Evolutionary conservation across 306 rosid species (phyloP).

Genomic region (Quercus glauca): DNA sequence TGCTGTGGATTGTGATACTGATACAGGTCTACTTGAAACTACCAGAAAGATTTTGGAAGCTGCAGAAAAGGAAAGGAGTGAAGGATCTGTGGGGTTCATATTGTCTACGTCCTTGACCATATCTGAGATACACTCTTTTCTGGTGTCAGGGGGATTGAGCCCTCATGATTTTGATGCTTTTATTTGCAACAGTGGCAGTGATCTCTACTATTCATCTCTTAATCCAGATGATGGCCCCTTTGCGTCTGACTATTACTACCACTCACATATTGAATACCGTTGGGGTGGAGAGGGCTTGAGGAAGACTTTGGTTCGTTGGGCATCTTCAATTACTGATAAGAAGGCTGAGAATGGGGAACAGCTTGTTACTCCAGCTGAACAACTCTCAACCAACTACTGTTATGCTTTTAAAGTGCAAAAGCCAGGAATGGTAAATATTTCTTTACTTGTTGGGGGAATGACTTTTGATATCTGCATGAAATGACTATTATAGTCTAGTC

Average conservation of each 20-base stretch:
- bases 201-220: slow-evolving; percentile 87
- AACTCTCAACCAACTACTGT: slow-evolving; percentile 91
- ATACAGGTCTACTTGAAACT: slow-evolving; percentile 58
- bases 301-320: slow-evolving; percentile 93
- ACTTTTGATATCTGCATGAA: slow-evolving; percentile 3
- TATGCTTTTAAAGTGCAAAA: slow-evolving; percentile 75
- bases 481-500: slow-evolving; percentile 3
- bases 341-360: slow-evolving; percentile 47
- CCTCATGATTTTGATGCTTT: slow-evolving; percentile 93
- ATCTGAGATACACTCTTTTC: slow-evolving; percentile 80
- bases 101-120: slow-evolving; percentile 84
- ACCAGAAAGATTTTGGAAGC: slow-evolving; percentile 70
- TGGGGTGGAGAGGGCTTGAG: slow-evolving; percentile 99
- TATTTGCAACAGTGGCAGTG: slow-evolving; percentile 98
- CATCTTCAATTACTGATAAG: slow-evolving; percentile 55
- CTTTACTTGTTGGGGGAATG: slow-evolving; percentile 13
- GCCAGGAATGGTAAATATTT: slow-evolving; percentile 63
- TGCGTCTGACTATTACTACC: slow-evolving; percentile 95
- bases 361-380: slow-evolving; percentile 66
- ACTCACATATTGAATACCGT: slow-evolving; percentile 91
- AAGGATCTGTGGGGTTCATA: slow-evolving; percentile 90
- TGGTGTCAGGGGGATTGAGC: slow-evolving; percentile 67
- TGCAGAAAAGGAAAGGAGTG: slow-evolving; percentile 67
- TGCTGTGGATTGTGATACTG: slow-evolving; percentile 80
- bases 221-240: slow-evolving; percentile 73